These are phyloP conservation scores for Termitomyces sp. DNA, from an alignment of 768 basidiomycete species.

Conservation along the genomic window DNA sequence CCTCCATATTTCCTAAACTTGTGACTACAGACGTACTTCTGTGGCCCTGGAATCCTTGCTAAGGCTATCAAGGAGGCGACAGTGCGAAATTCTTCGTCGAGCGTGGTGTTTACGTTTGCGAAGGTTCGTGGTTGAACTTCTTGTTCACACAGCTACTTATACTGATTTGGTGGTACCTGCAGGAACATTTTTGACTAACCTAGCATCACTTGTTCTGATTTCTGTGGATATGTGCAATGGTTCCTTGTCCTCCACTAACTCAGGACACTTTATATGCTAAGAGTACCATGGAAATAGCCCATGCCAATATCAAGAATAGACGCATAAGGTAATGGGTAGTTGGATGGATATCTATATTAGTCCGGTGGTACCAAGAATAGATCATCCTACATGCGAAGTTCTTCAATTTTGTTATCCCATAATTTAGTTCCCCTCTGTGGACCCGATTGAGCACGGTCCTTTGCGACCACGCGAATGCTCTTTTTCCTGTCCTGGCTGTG, in stretches of 20 bases:
- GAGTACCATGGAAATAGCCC: background rate
- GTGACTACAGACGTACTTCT: slow-evolving; percentile 72
- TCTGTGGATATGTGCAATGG: background rate
- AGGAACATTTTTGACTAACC: slow-evolving; percentile 23
- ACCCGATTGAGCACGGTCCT: slow-evolving; percentile 51
- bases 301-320: background rate
- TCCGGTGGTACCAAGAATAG: background rate
- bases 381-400: slow-evolving; percentile 24
- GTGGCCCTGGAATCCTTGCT: slow-evolving; percentile 73
- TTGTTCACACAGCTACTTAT: background rate
- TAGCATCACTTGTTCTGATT: background rate
- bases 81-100: slow-evolving; percentile 41
- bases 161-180: background rate
- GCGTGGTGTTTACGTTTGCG: slow-evolving; percentile 73
- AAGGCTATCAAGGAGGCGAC: slow-evolving; percentile 74
- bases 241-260: background rate
- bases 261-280: background rate
- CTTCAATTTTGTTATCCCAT: slow-evolving; percentile 38
- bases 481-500: slow-evolving; percentile 28
- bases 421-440: slow-evolving; percentile 30
- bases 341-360: background rate
- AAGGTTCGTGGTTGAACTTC: slow-evolving; percentile 40
- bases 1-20: slow-evolving; percentile 4
- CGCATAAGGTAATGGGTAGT: background rate
- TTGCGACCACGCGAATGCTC: slow-evolving; percentile 80